Evolutionary conservation across 2,329 filamentous ascomycete species (phyloP), one percentile per base, ranked within the genome.

Genomic region (Ophiostoma sp.): DNA sequence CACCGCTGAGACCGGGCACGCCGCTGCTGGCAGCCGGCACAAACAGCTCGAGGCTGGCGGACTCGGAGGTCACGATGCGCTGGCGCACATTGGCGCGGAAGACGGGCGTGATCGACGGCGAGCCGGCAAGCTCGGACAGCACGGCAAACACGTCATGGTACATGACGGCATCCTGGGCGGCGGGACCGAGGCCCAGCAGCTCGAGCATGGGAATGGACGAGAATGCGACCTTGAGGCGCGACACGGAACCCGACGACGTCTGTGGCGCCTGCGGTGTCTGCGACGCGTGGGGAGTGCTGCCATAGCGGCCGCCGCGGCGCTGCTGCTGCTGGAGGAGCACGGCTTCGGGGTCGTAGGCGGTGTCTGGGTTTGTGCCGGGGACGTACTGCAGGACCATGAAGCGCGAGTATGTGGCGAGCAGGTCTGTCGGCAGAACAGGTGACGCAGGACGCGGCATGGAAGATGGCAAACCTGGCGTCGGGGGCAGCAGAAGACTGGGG

Each of bases 131-230:
- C n/a, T 83, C 80, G 4, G 79, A 77, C 4, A 88, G 79, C n/a
- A 87, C 81, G 57, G 82, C 80, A 75, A 88, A 88, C 15, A 87
- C 79, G 71, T 88, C 85, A 72, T 80, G 81, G 66, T 83, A 80
- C 67, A 80, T 75, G 20, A 83, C 78, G 1, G 78, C 76, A 1
- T 79, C 77, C 3, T 76, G 74, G 2, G 76, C 76, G 15, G 77
- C 76, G 44, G 78, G 75, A 20, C 77, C 77, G 2, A 84, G 77
- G 15, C 81, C 81, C 1, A 87, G 79, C 13, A 84, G 77, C 13
- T 84, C 81, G 0, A 83, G 77, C 67, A 84, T 80, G 0, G 72
- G 69, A 0, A 48, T 31, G 2, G 74, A 73, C 17, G 81, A 82
- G 75, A 81, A 84, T 8, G 80, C 76, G 41, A 86, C 79, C 69